Evolutionary conservation across 352 stramenopile genomes (phyloP).

Genomic region (Aphanomyces astaci): DNA sequence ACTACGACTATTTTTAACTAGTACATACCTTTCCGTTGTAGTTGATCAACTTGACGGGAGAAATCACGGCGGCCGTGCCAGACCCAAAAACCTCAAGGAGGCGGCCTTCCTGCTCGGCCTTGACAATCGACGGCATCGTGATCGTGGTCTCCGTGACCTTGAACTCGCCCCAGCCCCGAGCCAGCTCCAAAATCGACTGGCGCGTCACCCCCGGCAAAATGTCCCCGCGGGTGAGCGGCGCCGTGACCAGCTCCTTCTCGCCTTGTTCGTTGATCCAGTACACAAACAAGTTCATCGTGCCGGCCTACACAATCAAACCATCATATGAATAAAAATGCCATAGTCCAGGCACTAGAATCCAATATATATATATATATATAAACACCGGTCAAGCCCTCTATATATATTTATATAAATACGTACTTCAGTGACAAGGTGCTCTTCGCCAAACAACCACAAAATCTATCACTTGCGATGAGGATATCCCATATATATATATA

Average conservation of each 20-base stretch:
- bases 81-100: conserved; percentile 94
- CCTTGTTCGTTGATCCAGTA: conserved; percentile 90
- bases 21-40: conserved; percentile 74
- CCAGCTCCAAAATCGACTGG: conserved; percentile 91
- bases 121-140: conserved; percentile 91
- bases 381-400: no score
- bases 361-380: no score
- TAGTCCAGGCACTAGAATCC: no score
- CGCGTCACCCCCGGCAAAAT: conserved; percentile 97
- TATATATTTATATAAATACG: no score
- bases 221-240: conserved; percentile 89
- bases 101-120: conserved; percentile 84
- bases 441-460: conserved; percentile 93
- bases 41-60: conserved; percentile 90
- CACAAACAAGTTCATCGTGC: conserved; percentile 99
- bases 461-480: no score
- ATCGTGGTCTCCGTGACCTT: conserved; percentile 92
- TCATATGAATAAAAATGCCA: no score
- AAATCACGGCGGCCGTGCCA: conserved; percentile 93
- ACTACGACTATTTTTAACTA: conserved; percentile 3
- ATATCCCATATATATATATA: not conserved
- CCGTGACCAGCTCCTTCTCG: conserved; percentile 87
- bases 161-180: conserved; percentile 86
- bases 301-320: no score
- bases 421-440: conserved; percentile 85